Evolutionary conservation across 176 grass and related monocot genomes (phyloP), one percentile per base, ranked within the genome.

Genomic region (Aegilops tauschii): DNA sequence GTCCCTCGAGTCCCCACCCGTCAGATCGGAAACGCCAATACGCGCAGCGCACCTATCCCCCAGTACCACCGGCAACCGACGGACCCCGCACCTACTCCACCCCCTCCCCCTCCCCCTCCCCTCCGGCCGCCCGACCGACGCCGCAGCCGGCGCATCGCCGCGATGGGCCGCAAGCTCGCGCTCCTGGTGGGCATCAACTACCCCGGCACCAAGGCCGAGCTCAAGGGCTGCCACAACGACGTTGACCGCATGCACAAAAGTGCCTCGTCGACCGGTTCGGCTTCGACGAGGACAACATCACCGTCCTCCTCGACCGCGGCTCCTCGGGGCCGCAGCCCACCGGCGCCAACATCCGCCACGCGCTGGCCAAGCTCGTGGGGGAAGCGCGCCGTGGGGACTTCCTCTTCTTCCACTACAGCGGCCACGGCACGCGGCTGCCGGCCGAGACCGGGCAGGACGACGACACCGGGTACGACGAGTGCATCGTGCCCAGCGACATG

Each of bases 401-500:
- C 79, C 79, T 99, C 37, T 99, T 99, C 94, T 86, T 99, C 88
- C 97, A 96, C 84, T 99, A 94, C 92, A 99, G 94, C 72, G 94
- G 97, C 20, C 97, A 99, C 32, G 94, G 94, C 39, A 99, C 97
- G 59, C 90, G 97, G 8, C 91, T 99, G 17, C 97, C 97, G 0
- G 94, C 94, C 9, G 97, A 99, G 88, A 96, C 92, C 14, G 94
- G 94, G 7, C 88, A 99, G 47, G 3, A 91, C 28, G 97, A 99
- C 77, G 97, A 99, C 84, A 99, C 97, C 42, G 94, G 97, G 0
- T 99, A 94, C 84, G 97, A 99, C 29, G 97, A 99, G 86, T 99
- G 97, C 85, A 99, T 99, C 88, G 97, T 99, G 32, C 97, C 97
- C 36, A 91, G 52, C 83, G 97, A 99, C 87, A 99, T 99, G 97